These are phyloP conservation scores for Pseudodiploospora longispora DNA, from an alignment of 2,329 filamentous ascomycete species.

Conservation along the genomic window DNA sequence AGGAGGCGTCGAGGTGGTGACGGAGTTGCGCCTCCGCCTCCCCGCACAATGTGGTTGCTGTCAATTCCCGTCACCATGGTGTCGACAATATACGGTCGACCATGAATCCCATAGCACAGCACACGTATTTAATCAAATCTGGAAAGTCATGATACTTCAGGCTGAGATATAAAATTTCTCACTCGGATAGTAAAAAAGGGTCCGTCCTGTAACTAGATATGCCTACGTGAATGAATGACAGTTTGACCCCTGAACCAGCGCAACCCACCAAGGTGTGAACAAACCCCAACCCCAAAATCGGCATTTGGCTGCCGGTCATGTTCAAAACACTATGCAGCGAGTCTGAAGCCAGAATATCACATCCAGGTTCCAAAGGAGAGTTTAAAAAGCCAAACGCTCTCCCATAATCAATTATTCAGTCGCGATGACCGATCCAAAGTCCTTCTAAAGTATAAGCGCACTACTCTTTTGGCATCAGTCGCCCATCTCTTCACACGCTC, in stretches of 20 bases:
- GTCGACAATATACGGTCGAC: too few species aligned
- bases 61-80: too few species aligned
- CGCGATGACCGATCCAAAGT: constrained; percentile 23
- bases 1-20: background rate
- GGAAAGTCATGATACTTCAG: too few species aligned
- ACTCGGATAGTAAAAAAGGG: too few species aligned
- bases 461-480: constrained; percentile 21
- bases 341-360: background rate
- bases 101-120: too few species aligned
- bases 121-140: too few species aligned
- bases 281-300: background rate
- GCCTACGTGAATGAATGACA: too few species aligned
- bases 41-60: background rate
- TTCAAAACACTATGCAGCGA: constrained; percentile 3
- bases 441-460: constrained; percentile 24
- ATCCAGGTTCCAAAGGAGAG: constrained; percentile 2
- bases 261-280: background rate
- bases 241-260: background rate
- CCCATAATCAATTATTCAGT: constrained; percentile 8
- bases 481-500: constrained; percentile 27
- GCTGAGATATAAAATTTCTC: too few species aligned
- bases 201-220: too few species aligned
- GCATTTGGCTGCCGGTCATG: constrained; percentile 1
- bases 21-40: constrained; percentile 12
- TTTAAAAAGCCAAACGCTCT: background rate